Conservation (phyloP, 2,329 filamentous ascomycete genomes). For the Zopfia rhizophila region DNA sequence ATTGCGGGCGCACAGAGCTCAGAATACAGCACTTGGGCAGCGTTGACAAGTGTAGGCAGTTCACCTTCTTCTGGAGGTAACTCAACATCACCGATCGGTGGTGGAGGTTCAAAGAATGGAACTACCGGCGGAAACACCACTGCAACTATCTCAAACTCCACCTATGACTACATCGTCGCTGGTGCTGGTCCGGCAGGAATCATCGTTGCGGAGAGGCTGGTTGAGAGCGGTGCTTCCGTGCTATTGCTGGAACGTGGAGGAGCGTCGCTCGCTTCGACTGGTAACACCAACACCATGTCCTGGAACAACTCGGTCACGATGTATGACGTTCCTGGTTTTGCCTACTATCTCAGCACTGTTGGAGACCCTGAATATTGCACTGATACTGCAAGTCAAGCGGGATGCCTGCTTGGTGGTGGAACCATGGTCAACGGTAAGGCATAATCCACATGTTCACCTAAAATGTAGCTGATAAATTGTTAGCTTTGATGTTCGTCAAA, state of each 20-base stretch:
- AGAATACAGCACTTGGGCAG: conserved; percentile 48
- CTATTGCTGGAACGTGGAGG: conserved; percentile 63
- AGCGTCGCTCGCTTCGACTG: conserved; percentile 43
- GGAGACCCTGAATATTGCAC: conserved; percentile 59
- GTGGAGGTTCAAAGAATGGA: conserved; percentile 35
- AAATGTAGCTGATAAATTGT: conserved; percentile 8
- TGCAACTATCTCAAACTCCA: conserved; percentile 55
- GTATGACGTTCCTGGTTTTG: conserved; percentile 51
- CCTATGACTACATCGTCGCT: conserved; percentile 69
- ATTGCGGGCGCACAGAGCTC: conserved; percentile 41
- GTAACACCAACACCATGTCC: conserved; percentile 37
- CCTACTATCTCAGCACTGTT: conserved; percentile 44
- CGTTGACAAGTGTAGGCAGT: conserved; percentile 33
- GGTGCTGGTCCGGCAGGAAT: conserved; percentile 70
- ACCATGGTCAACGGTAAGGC: conserved; percentile 73
- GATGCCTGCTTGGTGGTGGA: conserved; percentile 74
- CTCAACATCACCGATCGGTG: conserved; percentile 37
- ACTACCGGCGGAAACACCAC: conserved; percentile 42
- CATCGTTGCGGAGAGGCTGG: conserved; percentile 67
- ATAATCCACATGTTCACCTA: conserved; percentile 67
- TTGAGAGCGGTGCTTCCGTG: conserved; percentile 71
- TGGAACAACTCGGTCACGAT: conserved; percentile 50
- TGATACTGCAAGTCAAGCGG: conserved; percentile 76
- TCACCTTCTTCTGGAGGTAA: conserved; percentile 29
- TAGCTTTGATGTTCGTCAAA: conserved; percentile 46